Evolutionary conservation across 257 asterid species (phyloP).

Genomic region (Ilex aquifolium): DNA sequence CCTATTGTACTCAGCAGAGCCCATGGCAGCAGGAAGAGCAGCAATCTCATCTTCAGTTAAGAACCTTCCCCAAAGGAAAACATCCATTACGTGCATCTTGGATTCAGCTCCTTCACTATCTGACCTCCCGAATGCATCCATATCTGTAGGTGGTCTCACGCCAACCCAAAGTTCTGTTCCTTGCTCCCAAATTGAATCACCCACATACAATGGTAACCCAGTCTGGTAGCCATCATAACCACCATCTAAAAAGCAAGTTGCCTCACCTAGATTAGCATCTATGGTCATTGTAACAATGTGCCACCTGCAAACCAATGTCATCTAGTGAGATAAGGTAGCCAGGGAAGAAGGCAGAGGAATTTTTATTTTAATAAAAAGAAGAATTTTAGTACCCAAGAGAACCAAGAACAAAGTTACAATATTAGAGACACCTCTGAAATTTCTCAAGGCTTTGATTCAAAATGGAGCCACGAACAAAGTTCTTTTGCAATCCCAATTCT

Average conservation of each 20-base stretch:
- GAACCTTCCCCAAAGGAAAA: slow-evolving; percentile 96
- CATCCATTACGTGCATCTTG: slow-evolving; percentile 97
- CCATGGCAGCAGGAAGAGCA: slow-evolving; percentile 70
- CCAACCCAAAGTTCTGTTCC: slow-evolving; percentile 93
- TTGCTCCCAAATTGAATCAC: slow-evolving; percentile 81
- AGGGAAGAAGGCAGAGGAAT: too few relatives aligned
- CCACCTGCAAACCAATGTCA: slow-evolving; percentile 60
- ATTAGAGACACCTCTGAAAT: too few relatives aligned
- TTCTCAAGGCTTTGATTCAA: too few relatives aligned
- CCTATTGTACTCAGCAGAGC: slow-evolving; percentile 63
- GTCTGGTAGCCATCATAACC: slow-evolving; percentile 88
- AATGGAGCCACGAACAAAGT: too few relatives aligned
- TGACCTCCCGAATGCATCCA: slow-evolving; percentile 98
- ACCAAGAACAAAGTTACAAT: too few relatives aligned
- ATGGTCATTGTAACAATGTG: slow-evolving; percentile 86
- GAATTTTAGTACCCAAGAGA: too few relatives aligned
- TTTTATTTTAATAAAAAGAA: too few relatives aligned
- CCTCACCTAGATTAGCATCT: slow-evolving; percentile 92
- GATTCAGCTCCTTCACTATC: slow-evolving; percentile 96
- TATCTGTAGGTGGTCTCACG: slow-evolving; percentile 81
- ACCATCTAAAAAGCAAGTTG: slow-evolving; percentile 92
- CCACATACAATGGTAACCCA: slow-evolving; percentile 76
- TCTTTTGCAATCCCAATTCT: too few relatives aligned
- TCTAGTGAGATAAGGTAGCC: slow-evolving; percentile 1
- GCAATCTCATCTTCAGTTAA: slow-evolving; percentile 92